Conservation (phyloP, 2,329 filamentous ascomycete genomes). For the Tolypocladium album region DNA sequence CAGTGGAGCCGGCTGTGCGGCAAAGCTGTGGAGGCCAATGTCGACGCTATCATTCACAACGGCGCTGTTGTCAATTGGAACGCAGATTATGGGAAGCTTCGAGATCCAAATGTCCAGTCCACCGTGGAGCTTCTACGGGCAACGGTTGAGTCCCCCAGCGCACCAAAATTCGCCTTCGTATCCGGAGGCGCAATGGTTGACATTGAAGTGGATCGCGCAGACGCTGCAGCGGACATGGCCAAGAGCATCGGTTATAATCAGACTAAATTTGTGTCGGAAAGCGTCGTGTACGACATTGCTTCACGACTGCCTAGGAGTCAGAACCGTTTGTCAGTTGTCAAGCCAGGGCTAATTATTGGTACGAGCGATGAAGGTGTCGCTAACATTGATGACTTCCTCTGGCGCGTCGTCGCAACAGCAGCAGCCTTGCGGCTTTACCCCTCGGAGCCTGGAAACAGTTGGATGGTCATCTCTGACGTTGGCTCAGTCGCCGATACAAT, state of each 20-base stretch:
- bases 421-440: neutral
- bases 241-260: neutral
- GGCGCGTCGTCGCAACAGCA: slow-evolving; percentile 5
- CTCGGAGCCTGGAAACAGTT: neutral
- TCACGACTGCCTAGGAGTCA: slow-evolving; percentile 1
- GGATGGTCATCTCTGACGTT: neutral
- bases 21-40: neutral
- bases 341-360: slow-evolving; percentile 10
- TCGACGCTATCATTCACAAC: neutral
- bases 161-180: neutral
- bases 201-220: neutral
- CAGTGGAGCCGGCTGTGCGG: neutral
- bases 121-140: neutral
- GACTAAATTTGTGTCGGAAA: slow-evolving; percentile 4
- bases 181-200: neutral
- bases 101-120: neutral
- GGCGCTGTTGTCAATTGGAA: neutral
- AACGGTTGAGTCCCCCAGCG: neutral
- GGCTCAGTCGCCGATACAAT: neutral
- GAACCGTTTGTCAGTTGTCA: slow-evolving; percentile 8
- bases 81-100: neutral
- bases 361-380: slow-evolving; percentile 5
- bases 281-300: slow-evolving; percentile 3
- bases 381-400: slow-evolving; percentile 9
- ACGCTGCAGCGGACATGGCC: neutral